Percentiles rank a stretch among this genome's conserved stretches.
Evolutionary conservation across 2,329 filamentous ascomycete genomes (phyloP).

Genomic region (Curvularia verruculosa): DNA sequence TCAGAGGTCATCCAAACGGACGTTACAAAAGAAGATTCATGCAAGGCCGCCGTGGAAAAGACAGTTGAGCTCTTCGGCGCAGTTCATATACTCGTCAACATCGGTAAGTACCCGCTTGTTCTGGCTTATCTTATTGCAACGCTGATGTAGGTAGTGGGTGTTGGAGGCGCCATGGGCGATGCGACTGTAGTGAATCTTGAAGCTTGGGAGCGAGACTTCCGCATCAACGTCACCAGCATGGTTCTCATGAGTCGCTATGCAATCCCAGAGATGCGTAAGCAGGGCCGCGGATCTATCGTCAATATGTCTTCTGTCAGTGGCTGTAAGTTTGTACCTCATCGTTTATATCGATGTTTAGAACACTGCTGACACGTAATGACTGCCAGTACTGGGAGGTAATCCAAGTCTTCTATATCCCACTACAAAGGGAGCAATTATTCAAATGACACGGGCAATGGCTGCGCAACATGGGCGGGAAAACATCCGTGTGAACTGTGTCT

Average conservation of each 20-base stretch:
- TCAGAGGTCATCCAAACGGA: conserved; percentile 60
- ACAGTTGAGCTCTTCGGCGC: not conserved
- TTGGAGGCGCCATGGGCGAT: conserved; percentile 61
- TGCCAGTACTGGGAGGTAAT: conserved; percentile 54
- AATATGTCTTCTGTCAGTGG: conserved; percentile 82
- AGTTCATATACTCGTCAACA: conserved; percentile 1
- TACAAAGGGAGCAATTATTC: conserved; percentile 60
- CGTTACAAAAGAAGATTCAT: not conserved
- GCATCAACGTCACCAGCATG: conserved; percentile 78
- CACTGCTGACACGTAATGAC: not conserved
- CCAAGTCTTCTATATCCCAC: conserved; percentile 61
- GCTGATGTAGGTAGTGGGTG: conserved; percentile 49
- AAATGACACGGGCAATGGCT: conserved; percentile 64
- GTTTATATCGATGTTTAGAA: not conserved
- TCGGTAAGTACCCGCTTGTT: not conserved
- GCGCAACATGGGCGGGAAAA: conserved; percentile 59
- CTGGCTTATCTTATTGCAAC: not conserved
- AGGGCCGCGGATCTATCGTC: conserved; percentile 71
- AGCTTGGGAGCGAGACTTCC: conserved; percentile 62
- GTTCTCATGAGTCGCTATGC: conserved; percentile 78
- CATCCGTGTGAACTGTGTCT: conserved; percentile 63
- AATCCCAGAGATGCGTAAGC: conserved; percentile 70
- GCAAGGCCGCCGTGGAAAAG: not conserved
- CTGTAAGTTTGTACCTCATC: conserved; percentile 40
- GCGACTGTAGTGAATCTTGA: conserved; percentile 61